Conservation (phyloP, 129 eudicot species). For the Deinandra increscens region DNA sequence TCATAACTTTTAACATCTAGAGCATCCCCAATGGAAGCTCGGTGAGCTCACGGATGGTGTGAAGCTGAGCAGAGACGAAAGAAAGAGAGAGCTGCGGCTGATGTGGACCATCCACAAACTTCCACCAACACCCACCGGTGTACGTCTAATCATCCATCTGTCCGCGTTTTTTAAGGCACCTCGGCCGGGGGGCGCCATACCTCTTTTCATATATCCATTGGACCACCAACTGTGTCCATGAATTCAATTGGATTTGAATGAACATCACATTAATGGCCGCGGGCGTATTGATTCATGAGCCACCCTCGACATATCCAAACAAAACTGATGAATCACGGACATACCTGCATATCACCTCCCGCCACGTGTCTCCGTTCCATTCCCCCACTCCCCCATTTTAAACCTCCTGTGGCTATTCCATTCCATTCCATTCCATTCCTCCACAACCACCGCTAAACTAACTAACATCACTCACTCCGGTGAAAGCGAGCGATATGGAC, state of each 20-base stretch:
- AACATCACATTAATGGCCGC: background rate
- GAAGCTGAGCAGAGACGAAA: too few relatives aligned
- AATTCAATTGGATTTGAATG: too few relatives aligned
- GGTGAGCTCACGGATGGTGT: too few relatives aligned
- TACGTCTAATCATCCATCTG: too few relatives aligned
- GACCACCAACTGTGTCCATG: conserved; percentile 44
- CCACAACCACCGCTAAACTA: background rate
- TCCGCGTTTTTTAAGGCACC: too few relatives aligned
- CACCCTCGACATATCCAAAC: conserved; percentile 13
- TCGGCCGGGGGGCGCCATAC: background rate
- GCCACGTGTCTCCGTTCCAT: conserved; percentile 27
- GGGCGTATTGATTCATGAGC: conserved; percentile 25
- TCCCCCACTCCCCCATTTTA: conserved; percentile 20
- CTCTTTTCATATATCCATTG: conserved; percentile 19
- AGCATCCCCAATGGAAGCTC: too few relatives aligned
- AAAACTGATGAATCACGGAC: conserved; percentile 33
- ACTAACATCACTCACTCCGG: background rate
- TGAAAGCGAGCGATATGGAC: background rate
- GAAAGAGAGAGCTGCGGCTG: too few relatives aligned
- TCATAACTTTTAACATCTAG: too few relatives aligned
- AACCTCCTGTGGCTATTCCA: too few relatives aligned
- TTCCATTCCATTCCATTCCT: conserved; percentile 10
- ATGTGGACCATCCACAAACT: too few relatives aligned
- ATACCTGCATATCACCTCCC: conserved; percentile 10
- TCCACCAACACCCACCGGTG: too few relatives aligned